Conservation (phyloP, 202 grass and related monocot genomes). For the Panicum hallii region DNA sequence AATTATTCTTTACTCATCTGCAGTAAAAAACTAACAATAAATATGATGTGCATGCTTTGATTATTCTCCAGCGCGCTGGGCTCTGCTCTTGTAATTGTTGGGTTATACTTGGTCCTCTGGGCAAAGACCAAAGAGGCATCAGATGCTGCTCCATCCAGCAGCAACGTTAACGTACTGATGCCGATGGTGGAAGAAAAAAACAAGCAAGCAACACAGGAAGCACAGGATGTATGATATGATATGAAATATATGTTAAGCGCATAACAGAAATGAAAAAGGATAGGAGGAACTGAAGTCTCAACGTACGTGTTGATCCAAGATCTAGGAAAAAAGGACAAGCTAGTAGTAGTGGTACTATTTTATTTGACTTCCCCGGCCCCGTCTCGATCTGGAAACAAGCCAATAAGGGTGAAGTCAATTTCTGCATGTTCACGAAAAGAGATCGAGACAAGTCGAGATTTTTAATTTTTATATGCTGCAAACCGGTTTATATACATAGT, state of each 20-base stretch:
- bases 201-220: conserved; percentile 37
- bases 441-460: too few species aligned
- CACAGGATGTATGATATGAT: conserved; percentile 15
- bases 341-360: not conserved
- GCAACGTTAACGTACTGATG: not conserved
- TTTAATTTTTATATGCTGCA: too few species aligned
- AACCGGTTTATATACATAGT: too few species aligned
- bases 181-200: conserved; percentile 21
- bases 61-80: conserved; percentile 51
- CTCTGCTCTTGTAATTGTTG: conserved; percentile 54
- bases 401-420: too few species aligned
- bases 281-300: not conserved
- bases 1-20: not conserved
- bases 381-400: too few species aligned
- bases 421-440: too few species aligned
- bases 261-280: not conserved
- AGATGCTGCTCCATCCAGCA: not conserved
- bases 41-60: not conserved
- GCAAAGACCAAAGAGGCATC: conserved; percentile 54
- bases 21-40: not conserved
- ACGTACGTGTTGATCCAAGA: not conserved
- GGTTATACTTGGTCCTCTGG: conserved; percentile 69
- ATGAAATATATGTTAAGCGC: too few species aligned
- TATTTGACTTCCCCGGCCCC: not conserved
- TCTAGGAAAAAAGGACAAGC: not conserved